Evolutionary conservation across 129 eudicot species (phyloP), one percentile per base, ranked within the genome.

Genomic region (Arctium minus): DNA sequence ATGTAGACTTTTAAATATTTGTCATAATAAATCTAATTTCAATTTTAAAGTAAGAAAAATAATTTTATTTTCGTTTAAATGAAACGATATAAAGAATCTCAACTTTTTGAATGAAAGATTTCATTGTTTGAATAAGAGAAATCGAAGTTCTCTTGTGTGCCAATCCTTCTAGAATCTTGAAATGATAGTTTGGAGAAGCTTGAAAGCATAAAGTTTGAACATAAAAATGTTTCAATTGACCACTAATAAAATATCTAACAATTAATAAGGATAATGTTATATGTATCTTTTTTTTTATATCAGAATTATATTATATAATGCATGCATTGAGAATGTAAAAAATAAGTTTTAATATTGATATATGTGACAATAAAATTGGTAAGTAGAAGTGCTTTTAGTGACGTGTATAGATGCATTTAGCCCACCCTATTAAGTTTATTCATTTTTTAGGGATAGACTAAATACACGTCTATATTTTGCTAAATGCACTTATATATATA

Each of bases 171-270:
- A 77, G 83, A 78, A 84, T 83, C 69, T 31, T 73, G 31, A 30
- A 39, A 72, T 40, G 18, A 33, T 56, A 38, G 65, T n/a, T 84
- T n/a, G 71, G 79, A 78, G 79, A 83, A 70, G 71, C 86, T 83
- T 83, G 73, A 77, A 83, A 40, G 82, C 86, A 83, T 77, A 30
- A 83, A 78, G 80, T 84, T 84, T 78, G 87, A 84, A 78, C 38
- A 42, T 32, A 76, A 62, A 62, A 65, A 39, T 33, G 68, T 9
- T 46, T n/a, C 74, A 62, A 60, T 74, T 71, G 82, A 50, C 80
- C 70, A 67, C 70, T 65, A n/a, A 35, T 0, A 70, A 48, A 83
- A 30, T 53, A 71, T 71, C 74, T 40, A 39, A 31, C 29, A 72
- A 22, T 22, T 22, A 22, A 22, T 22, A 22, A 22, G 27, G 27